Base-by-base conservation (phyloP, 306 rosid genomes). In the Boehmeria nivea region DNA sequence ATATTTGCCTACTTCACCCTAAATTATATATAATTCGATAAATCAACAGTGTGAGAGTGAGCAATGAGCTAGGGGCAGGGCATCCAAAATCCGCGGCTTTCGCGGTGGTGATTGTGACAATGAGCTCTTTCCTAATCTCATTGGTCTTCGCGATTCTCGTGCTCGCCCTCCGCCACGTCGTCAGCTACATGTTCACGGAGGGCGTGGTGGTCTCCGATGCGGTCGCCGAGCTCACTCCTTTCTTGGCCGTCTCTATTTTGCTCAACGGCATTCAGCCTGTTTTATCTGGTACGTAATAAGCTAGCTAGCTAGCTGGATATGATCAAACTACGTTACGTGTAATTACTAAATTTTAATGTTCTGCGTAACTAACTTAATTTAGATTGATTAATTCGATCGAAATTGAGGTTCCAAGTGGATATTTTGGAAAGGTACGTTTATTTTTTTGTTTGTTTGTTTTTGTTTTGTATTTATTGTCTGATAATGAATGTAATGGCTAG, bases 11-110 rank as follows among this genome's bases (percentile, higher is more conserved):
- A n/a, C n/a, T n/a, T n/a, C n/a, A n/a, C n/a, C n/a, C n/a, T n/a
- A n/a, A n/a, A n/a, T n/a, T n/a, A n/a, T n/a, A 26, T 15, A n/a
- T 51, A 13, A 45, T 45, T 13, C 13, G 43, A 34, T 12, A 17
- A 21, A 49, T n/a, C 5, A 6, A 9, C 54, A 74, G 86, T 73
- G 86, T 81, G 37, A 60, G 86, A 57, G 66, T 77, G 12, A 67
- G 83, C 69, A 81, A 76, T 57, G 86, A 81, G 58, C 66, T 81
- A 3, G 86, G 86, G 9, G 86, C 83, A 0, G 80, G 81, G 1
- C 77, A 81, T 70, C 83, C 86, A 1, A 77, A 61, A 50, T 51
- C 86, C 11, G 83, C 83, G 12, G 71, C 73, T 11, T 81, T 67
- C 44, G 20, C 78, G 1, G 83, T 81, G 0, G 52, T 64, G 19